phyloP scores from a whole-genome alignment of 2,329 filamentous ascomycete genomes.

The Fusarium penzigii region DNA sequence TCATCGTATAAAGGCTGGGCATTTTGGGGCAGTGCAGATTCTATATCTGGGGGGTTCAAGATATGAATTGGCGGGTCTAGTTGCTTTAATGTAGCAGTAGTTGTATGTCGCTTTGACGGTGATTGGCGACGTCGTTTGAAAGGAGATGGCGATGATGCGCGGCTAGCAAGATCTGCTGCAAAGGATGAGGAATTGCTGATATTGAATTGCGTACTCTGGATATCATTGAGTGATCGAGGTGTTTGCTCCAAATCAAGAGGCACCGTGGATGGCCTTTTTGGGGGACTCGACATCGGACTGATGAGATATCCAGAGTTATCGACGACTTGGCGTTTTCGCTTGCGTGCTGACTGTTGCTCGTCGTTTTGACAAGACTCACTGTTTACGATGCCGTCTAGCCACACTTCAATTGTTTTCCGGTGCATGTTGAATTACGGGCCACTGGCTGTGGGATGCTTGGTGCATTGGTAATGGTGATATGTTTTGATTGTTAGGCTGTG shows the following conservation, averaged over 20 bases:
- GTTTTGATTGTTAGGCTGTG: too few species aligned
- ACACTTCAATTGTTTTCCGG: too few species aligned
- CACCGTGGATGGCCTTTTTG: background rate
- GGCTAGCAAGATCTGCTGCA: background rate
- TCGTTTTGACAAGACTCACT: too few species aligned
- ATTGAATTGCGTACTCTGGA: background rate
- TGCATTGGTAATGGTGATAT: too few species aligned
- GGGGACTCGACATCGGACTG: background rate
- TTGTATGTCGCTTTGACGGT: background rate
- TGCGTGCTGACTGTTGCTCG: too few species aligned
- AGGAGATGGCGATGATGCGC: background rate
- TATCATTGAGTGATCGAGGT: background rate
- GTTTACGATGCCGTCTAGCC: too few species aligned
- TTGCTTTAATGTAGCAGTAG: background rate
- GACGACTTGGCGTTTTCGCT: too few species aligned
- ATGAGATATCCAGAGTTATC: background rate
- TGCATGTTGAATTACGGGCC: too few species aligned
- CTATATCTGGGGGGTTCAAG: background rate
- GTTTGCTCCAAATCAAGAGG: slow-evolving; percentile 1
- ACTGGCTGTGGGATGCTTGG: too few species aligned
- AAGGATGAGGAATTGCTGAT: background rate
- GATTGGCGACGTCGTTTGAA: background rate
- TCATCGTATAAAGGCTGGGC: background rate
- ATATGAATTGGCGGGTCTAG: slow-evolving; percentile 1
- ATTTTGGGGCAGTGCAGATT: background rate